Base-by-base conservation (phyloP, 495 filamentous ascomycete species). In the Filosporella fistucella region DNA sequence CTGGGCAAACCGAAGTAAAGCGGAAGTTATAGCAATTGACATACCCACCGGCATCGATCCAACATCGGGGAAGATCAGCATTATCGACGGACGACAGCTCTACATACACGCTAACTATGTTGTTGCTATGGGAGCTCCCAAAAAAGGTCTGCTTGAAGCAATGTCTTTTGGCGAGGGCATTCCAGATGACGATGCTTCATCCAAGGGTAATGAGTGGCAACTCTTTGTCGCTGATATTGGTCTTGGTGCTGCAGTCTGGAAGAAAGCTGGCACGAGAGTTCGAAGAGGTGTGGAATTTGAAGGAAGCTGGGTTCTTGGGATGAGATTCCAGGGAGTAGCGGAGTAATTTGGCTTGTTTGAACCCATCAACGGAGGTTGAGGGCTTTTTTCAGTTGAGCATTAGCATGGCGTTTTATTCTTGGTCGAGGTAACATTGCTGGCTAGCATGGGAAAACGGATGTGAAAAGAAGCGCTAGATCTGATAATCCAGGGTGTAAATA, bases 21-120 rank as follows among this genome's bases (percentile, higher is more conserved):
- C 86, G 2, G 76, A 75, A 18, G 82, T 91, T 1, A 63, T 98
- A 24, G 84, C 89, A 1, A 78, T 98, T 23, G 90, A 95, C 60
- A 78, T 93, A 11, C 93, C 93, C 0, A 88, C 82, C 1, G 93
- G 93, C 13, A 77, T 96, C 30, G 86, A 90, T 52, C 88, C 88
- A 18, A 76, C 79, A 1, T 82, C 75, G 45, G 91, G 91, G 63
- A 77, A 69, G 61, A 68, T 70, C 20, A 66, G 56, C 42, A 55
- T 68, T 23, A 66, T 74, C 21, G 87, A 91, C 54, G 85, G 84
- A 4, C 76, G 80, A 47, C 74, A 77, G 48, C 69, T 95, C 13
- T 87, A 84, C 47, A 75, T 95, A 21, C 76, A 84, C 47, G 77
- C 87, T 1, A 80, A 84, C 13, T 85, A 82, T 40, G 81, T 96